Conservation (phyloP, 1,139 yeast genomes). For the Saccharomyces hybrid region DNA sequence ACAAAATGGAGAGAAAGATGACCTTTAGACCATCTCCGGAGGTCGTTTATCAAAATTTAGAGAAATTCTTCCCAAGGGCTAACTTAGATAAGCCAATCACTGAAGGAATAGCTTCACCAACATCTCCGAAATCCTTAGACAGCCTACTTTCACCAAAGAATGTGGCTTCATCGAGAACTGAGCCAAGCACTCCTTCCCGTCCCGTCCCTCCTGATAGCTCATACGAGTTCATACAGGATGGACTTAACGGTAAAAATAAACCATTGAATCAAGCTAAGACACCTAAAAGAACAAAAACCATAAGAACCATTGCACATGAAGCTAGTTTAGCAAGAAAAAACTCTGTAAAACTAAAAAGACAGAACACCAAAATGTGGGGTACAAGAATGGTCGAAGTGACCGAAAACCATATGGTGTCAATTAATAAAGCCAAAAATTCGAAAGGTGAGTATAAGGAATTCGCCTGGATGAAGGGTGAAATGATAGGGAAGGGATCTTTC, state of each 20-base stretch:
- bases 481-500: slow-evolving; percentile 94
- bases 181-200: slow-evolving; percentile 1
- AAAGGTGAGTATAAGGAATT: slow-evolving; percentile 73
- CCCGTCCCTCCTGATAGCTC: not conserved
- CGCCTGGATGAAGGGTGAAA: slow-evolving; percentile 97
- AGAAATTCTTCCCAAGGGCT: slow-evolving; percentile 84
- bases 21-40: slow-evolving; percentile 92
- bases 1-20: slow-evolving; percentile 33
- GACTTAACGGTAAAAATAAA: not conserved
- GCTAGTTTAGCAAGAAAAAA: slow-evolving; percentile 57
- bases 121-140: slow-evolving; percentile 38
- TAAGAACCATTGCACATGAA: slow-evolving; percentile 87
- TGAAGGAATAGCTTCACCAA: slow-evolving; percentile 60
- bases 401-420: slow-evolving; percentile 47
- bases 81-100: slow-evolving; percentile 89
- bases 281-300: slow-evolving; percentile 66
- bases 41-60: slow-evolving; percentile 84
- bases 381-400: slow-evolving; percentile 87
- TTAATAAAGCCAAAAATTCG: slow-evolving; percentile 41
- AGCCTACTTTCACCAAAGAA: slow-evolving; percentile 10
- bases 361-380: slow-evolving; percentile 97
- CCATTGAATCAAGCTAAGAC: slow-evolving; percentile 14
- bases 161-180: slow-evolving; percentile 7
- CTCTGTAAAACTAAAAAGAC: slow-evolving; percentile 45
- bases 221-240: not conserved